A percentile compares a stretch with the other conserved stretches of the same genome.
Evolutionary conservation across 78 protist genomes (phyloP).

Genomic region (Dictyostelium firmibasis): DNA sequence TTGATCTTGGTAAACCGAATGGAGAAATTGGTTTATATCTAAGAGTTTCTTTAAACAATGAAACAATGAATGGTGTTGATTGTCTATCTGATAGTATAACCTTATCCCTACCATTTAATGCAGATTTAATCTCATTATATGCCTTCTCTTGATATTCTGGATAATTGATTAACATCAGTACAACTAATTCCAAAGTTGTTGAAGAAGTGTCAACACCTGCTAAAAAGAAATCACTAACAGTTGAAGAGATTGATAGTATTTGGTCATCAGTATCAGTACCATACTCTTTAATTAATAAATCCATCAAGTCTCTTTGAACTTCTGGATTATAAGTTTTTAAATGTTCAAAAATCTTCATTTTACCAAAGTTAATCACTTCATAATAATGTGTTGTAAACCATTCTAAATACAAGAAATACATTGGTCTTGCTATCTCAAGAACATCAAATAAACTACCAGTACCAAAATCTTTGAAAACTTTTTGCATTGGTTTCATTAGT

Average conservation of each 20-base stretch:
- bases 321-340: neutral
- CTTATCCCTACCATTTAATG: neutral
- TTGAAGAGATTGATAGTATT: neutral
- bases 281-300: neutral
- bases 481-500: neutral
- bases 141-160: slow-evolving; percentile 49
- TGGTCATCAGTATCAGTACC: neutral
- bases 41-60: neutral
- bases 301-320: neutral
- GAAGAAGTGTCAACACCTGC: slow-evolving; percentile 25
- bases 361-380: neutral
- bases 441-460: neutral
- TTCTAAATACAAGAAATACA: neutral
- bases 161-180: neutral
- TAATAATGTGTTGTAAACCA: neutral
- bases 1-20: neutral
- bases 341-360: neutral
- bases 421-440: neutral
- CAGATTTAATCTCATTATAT: neutral
- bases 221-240: neutral
- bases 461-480: neutral
- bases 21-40: neutral
- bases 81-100: neutral
- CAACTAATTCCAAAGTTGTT: neutral
- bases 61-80: slow-evolving; percentile 3